Percentiles rank a stretch among this genome's conserved stretches.
These are phyloP conservation scores for Epichloe sylvatica DNA, from an alignment of 2,329 filamentous ascomycete species.

Conservation along the genomic window DNA sequence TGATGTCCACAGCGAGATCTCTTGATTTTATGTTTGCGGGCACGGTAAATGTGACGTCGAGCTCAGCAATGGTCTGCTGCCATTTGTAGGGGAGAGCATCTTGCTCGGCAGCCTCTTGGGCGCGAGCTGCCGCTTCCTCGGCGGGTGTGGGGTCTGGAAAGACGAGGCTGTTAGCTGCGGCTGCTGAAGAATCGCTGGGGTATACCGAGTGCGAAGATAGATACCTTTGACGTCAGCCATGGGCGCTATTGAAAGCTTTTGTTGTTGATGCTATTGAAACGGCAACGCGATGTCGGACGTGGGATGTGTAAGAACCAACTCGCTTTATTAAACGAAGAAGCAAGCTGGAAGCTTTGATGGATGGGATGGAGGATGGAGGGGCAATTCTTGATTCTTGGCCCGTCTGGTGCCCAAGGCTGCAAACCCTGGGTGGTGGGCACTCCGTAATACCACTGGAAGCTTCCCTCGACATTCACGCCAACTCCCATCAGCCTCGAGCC, in stretches of 20 bases:
- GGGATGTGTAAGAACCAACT: not conserved
- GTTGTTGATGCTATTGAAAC: not conserved
- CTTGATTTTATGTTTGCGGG: conserved; percentile 71
- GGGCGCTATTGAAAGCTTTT: not conserved
- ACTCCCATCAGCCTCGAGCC: not conserved
- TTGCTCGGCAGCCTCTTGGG: conserved; percentile 76
- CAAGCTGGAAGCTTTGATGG: not conserved
- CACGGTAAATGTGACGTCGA: conserved; percentile 66
- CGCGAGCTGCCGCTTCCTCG: conserved; percentile 44
- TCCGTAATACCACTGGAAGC: not conserved
- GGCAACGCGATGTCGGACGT: not conserved
- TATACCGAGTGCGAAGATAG: not conserved
- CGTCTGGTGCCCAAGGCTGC: too few species aligned
- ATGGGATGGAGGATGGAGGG: too few species aligned
- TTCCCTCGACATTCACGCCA: not conserved
- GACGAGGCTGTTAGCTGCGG: conserved; percentile 1
- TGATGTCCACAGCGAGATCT: conserved; percentile 73
- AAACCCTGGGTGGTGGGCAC: too few species aligned
- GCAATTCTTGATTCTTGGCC: too few species aligned
- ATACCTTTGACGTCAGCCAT: conserved; percentile 5
- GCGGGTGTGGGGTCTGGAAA: conserved; percentile 37
- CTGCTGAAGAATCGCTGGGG: not conserved
- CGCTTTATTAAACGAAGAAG: not conserved
- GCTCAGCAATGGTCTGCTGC: conserved; percentile 81
- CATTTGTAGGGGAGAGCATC: conserved; percentile 94